A percentile compares a stretch with the other conserved stretches of the same genome.
phyloP scores from a whole-genome alignment of 768 basidiomycete genomes.

The Suillus weaverae region DNA sequence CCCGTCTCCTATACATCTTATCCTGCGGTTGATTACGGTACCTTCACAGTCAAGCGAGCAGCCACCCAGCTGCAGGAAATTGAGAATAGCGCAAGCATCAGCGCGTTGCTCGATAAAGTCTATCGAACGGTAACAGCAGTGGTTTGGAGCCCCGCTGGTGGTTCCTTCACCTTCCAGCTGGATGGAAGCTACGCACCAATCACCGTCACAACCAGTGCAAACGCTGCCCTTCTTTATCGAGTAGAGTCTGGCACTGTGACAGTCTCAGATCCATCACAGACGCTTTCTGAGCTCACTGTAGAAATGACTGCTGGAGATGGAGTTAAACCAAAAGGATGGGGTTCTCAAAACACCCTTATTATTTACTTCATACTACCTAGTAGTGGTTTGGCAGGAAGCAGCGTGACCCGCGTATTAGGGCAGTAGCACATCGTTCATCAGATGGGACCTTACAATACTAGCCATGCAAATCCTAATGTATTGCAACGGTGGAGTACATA shows the following conservation, averaged over 20 bases:
- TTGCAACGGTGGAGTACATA: slow-evolving; percentile 2
- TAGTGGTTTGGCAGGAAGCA: slow-evolving; percentile 52
- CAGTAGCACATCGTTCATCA: slow-evolving; percentile 1
- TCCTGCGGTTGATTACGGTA: slow-evolving; percentile 44
- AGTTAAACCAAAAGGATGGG: slow-evolving; percentile 17
- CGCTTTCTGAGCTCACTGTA: slow-evolving; percentile 37
- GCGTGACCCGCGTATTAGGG: slow-evolving; percentile 33
- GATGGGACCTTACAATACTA: background rate
- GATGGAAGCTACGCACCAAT: slow-evolving; percentile 28
- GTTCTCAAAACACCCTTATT: slow-evolving; percentile 19
- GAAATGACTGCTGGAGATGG: slow-evolving; percentile 32
- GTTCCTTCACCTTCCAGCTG: slow-evolving; percentile 37
- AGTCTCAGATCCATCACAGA: slow-evolving; percentile 69
- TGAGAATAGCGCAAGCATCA: slow-evolving; percentile 47
- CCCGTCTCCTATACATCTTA: slow-evolving; percentile 55
- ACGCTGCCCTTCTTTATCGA: slow-evolving; percentile 46
- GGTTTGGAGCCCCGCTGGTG: slow-evolving; percentile 55
- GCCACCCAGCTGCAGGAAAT: slow-evolving; percentile 36
- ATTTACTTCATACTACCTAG: slow-evolving; percentile 43
- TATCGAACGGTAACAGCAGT: slow-evolving; percentile 47
- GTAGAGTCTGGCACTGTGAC: slow-evolving; percentile 44
- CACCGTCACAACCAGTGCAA: slow-evolving; percentile 39
- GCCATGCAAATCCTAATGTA: background rate
- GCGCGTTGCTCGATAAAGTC: slow-evolving; percentile 50
- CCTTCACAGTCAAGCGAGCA: slow-evolving; percentile 42